phyloP scores from a whole-genome alignment of 177 flowering plant genomes.

The Vitis hybrid region DNA sequence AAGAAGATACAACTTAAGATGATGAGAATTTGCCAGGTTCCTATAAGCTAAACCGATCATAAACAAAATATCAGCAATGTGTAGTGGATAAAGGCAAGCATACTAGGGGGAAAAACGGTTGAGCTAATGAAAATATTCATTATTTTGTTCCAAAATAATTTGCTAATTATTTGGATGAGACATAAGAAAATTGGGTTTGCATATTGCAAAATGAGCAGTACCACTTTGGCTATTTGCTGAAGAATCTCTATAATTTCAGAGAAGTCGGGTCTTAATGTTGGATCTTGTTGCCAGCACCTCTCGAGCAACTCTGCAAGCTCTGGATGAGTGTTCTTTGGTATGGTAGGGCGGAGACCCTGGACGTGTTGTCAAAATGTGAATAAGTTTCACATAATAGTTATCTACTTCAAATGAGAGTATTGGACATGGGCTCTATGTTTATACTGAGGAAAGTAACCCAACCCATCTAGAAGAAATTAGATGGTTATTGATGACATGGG shows the following conservation, averaged over 20 bases:
- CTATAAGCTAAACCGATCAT: too few relatives aligned
- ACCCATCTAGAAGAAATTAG: neutral
- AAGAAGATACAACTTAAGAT: too few relatives aligned
- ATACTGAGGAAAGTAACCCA: too few relatives aligned
- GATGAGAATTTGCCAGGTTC: too few relatives aligned
- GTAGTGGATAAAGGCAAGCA: too few relatives aligned
- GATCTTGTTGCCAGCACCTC: slow-evolving; percentile 78
- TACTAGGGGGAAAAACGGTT: too few relatives aligned
- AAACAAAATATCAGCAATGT: rapidly evolving
- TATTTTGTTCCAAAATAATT: too few relatives aligned
- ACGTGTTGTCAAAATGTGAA: slow-evolving; percentile 2
- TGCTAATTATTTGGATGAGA: too few relatives aligned
- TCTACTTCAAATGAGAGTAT: too few relatives aligned
- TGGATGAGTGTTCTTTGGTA: slow-evolving; percentile 58
- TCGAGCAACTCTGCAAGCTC: slow-evolving; percentile 62
- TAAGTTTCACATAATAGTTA: neutral
- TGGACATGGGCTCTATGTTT: too few relatives aligned
- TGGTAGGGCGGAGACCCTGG: slow-evolving; percentile 68
- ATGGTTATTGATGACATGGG: neutral
- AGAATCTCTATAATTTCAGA: slow-evolving; percentile 50
- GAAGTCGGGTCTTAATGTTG: slow-evolving; percentile 64
- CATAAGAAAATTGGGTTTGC: neutral
- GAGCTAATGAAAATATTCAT: slow-evolving; percentile 7
- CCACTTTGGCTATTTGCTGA: slow-evolving; percentile 68
- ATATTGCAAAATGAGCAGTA: slow-evolving; percentile 11